phyloP scores from a whole-genome alignment of 2,329 filamentous ascomycete genomes.

The Trichocomaceae sp. region DNA sequence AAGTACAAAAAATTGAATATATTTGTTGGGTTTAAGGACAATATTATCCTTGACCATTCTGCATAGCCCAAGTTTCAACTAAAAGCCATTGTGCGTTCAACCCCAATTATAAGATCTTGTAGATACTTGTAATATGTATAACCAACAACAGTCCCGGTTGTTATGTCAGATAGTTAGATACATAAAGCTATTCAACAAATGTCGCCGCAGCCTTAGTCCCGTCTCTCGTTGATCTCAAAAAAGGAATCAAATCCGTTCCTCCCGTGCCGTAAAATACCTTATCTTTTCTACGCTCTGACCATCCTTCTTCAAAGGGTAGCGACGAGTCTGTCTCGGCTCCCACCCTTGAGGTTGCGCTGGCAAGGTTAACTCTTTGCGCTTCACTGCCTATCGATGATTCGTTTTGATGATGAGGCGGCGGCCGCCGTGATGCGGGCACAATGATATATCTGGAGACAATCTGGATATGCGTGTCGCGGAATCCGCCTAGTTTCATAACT shows the following conservation, averaged over 20 bases:
- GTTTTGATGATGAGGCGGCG: slow-evolving; percentile 9
- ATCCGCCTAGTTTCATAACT: slow-evolving; percentile 39
- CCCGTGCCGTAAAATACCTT: slow-evolving; percentile 44
- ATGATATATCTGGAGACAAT: slow-evolving; percentile 51
- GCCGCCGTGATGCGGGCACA: slow-evolving; percentile 33
- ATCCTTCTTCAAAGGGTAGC: slow-evolving; percentile 26
- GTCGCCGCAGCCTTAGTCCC: slow-evolving; percentile 41
- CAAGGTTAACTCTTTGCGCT: slow-evolving; percentile 33
- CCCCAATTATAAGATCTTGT: too few species aligned
- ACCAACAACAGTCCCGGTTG: too few species aligned
- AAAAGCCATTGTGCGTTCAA: too few species aligned
- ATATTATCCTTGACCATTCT: too few species aligned
- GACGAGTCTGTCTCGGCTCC: background rate
- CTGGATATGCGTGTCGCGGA: slow-evolving; percentile 48
- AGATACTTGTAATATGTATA: too few species aligned
- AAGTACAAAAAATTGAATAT: too few species aligned
- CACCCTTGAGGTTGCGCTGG: slow-evolving; percentile 28
- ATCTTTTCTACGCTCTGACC: slow-evolving; percentile 22
- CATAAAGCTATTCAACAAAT: slow-evolving; percentile 17
- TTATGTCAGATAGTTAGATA: background rate
- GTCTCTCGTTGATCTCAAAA: slow-evolving; percentile 47
- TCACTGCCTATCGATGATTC: background rate
- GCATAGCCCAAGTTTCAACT: too few species aligned
- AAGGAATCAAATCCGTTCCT: slow-evolving; percentile 49
- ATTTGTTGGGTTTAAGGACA: too few species aligned